These are phyloP conservation scores for Rubia balearica DNA, from an alignment of 305 asterid species.

Conservation along the genomic window DNA sequence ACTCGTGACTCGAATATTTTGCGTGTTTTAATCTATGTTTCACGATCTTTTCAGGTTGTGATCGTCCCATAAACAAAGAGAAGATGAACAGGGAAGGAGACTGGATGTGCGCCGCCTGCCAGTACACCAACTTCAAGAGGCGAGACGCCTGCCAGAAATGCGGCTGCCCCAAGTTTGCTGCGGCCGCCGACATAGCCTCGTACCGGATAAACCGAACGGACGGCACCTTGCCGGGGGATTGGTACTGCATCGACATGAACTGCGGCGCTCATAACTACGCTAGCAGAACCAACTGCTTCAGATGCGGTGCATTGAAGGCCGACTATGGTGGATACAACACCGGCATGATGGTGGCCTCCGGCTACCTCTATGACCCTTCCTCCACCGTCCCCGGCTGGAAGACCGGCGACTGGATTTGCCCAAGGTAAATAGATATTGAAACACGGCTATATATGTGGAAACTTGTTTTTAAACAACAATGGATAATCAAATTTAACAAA, in stretches of 20 bases:
- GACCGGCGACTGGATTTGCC: constrained; percentile 90
- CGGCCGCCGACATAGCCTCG: constrained; percentile 33
- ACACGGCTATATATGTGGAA: too few species aligned
- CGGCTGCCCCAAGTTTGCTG: constrained; percentile 61
- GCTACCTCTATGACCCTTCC: constrained; percentile 38
- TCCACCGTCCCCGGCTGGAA: constrained; percentile 79
- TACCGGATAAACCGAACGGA: constrained; percentile 39
- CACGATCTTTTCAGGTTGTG: background rate
- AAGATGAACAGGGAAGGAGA: constrained; percentile 55
- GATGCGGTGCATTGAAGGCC: constrained; percentile 44
- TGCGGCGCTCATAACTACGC: constrained; percentile 86
- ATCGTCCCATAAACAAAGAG: background rate
- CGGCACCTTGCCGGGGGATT: constrained; percentile 62
- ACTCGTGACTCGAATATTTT: too few species aligned
- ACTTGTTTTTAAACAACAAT: too few species aligned
- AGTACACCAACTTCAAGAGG: constrained; percentile 70
- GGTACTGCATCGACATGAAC: constrained; percentile 58
- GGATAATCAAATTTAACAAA: background rate
- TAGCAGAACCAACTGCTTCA: constrained; percentile 61
- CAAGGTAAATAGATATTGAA: constrained; percentile 28
- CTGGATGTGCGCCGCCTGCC: constrained; percentile 84
- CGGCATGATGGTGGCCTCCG: constrained; percentile 35
- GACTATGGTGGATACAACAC: constrained; percentile 41
- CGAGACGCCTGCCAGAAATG: constrained; percentile 77
- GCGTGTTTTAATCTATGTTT: background rate